A percentile compares a stretch with the other conserved stretches of the same genome.
phyloP scores from a whole-genome alignment of 306 rosid species.

The Pachyrhizus erosus region DNA sequence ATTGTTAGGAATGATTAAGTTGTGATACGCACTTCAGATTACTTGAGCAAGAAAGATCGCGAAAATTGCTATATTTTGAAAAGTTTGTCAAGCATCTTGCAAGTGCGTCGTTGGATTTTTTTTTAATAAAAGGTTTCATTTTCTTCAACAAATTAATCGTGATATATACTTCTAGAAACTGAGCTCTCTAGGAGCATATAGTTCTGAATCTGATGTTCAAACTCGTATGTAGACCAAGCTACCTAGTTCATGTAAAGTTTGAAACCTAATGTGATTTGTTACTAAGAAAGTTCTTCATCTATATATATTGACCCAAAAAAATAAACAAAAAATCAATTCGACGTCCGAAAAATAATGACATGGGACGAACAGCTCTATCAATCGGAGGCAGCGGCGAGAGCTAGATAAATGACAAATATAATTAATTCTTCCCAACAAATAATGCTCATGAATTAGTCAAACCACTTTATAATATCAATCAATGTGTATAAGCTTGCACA shows the following conservation, averaged over 20 bases:
- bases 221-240: not conserved
- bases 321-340: not conserved
- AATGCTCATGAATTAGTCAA: no score
- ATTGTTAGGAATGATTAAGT: not conserved
- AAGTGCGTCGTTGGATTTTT: not conserved
- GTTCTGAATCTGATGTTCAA: slow-evolving; percentile 13
- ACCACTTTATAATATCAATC: no score
- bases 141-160: not conserved
- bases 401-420: no score
- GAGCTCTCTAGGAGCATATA: not conserved
- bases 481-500: no score
- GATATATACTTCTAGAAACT: slow-evolving; percentile 31
- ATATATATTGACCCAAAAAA: not conserved
- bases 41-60: not conserved
- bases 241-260: not conserved
- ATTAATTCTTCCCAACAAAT: no score
- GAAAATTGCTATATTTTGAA: not conserved
- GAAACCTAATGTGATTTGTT: not conserved
- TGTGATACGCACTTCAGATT: not conserved
- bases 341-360: not conserved
- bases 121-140: not conserved
- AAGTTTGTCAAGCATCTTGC: not conserved
- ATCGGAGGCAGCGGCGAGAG: no score
- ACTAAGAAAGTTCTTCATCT: not conserved
- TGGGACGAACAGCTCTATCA: no score